phyloP scores from a whole-genome alignment of 140 eudicot species.

The Cichorium intybus region DNA sequence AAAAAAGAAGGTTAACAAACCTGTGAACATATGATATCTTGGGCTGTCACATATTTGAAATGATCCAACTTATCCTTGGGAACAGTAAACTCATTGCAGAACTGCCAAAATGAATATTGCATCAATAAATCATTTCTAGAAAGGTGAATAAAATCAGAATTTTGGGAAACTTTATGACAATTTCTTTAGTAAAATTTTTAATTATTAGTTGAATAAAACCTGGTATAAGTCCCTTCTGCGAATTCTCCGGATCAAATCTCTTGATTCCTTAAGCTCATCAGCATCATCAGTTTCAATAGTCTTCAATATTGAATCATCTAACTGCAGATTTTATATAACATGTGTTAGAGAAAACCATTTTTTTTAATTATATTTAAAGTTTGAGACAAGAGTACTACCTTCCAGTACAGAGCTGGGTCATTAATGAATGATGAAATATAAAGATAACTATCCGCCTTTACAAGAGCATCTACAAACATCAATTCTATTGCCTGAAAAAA shows the following conservation, averaged over 20 bases:
- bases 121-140: too few species aligned
- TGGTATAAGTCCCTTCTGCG: conserved; percentile 77
- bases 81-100: conserved; percentile 91
- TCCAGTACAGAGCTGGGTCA: conserved; percentile 90
- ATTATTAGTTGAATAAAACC: conserved; percentile 34
- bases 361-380: background rate
- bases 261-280: conserved; percentile 74
- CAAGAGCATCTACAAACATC: conserved; percentile 85
- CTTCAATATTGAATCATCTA: conserved; percentile 87
- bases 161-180: background rate
- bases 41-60: conserved; percentile 57
- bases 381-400: conserved; percentile 42
- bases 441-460: conserved; percentile 61
- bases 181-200: background rate
- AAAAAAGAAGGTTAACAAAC: conserved; percentile 27
- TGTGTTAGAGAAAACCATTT: background rate
- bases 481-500: conserved; percentile 77
- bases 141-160: too few species aligned
- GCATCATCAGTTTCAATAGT: conserved; percentile 51
- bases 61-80: conserved; percentile 76
- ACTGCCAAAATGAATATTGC: conserved; percentile 38
- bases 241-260: conserved; percentile 65
- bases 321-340: conserved; percentile 41
- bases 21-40: conserved; percentile 91
- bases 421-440: conserved; percentile 41